phyloP scores from a whole-genome alignment of 176 grass and related monocot genomes.

The Otatea glauca region DNA sequence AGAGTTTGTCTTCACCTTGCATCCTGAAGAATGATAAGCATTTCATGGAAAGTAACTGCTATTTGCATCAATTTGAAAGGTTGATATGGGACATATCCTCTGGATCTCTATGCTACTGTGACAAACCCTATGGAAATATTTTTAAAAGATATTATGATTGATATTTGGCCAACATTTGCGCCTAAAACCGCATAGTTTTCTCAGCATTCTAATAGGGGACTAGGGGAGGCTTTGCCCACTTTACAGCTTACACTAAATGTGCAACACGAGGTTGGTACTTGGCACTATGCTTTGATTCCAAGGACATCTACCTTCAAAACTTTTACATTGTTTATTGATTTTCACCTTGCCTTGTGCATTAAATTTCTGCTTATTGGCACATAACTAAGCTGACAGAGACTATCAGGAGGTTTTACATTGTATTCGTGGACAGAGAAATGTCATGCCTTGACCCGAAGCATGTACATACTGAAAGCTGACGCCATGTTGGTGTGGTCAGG shows the following conservation, averaged over 20 bases:
- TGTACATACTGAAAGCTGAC: constrained; percentile 65
- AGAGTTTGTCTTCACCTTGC: constrained; percentile 20
- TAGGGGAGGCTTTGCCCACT: constrained; percentile 1
- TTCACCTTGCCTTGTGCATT: constrained; percentile 29
- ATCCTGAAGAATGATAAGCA: neutral
- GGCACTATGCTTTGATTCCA: constrained; percentile 58
- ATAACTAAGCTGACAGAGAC: constrained; percentile 34
- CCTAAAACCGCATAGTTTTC: neutral
- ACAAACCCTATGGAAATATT: neutral
- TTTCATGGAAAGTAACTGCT: constrained; percentile 18
- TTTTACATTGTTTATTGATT: constrained; percentile 47
- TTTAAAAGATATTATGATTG: neutral
- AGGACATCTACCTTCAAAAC: constrained; percentile 46
- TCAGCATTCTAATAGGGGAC: constrained; percentile 4
- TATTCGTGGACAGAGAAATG: constrained; percentile 43
- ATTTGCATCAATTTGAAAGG: neutral
- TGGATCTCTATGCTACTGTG: neutral
- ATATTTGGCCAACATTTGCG: constrained; percentile 8
- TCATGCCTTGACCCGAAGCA: constrained; percentile 45
- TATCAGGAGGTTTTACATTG: constrained; percentile 43
- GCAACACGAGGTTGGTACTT: constrained; percentile 54
- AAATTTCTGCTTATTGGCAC: constrained; percentile 36
- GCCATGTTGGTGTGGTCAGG: constrained; percentile 48
- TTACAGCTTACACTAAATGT: constrained; percentile 52
- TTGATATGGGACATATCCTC: neutral